Conservation (phyloP, 257 asterid genomes). For the Scutellaria galericulata region DNA sequence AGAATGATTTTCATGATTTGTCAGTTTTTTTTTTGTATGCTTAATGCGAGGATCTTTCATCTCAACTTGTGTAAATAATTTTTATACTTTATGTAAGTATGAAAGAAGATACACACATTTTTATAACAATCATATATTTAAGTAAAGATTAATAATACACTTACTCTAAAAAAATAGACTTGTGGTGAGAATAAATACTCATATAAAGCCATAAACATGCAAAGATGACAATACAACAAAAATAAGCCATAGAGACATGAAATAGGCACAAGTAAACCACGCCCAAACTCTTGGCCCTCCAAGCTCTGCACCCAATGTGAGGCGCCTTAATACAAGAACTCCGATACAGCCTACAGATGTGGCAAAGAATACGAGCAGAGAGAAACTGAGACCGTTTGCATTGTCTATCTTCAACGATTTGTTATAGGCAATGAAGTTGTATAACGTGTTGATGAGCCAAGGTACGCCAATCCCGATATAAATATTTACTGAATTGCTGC, state of each 20-base stretch:
- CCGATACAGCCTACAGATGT: slow-evolving; percentile 86
- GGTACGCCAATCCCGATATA: slow-evolving; percentile 91
- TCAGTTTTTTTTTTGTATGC: not conserved
- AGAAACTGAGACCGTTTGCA: slow-evolving; percentile 80
- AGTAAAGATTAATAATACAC: too few species aligned
- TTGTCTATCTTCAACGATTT: slow-evolving; percentile 70
- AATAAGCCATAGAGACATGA: slow-evolving; percentile 79
- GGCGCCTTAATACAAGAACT: slow-evolving; percentile 80
- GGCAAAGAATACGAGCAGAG: slow-evolving; percentile 83
- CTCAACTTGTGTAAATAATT: too few species aligned
- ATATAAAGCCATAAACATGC: slow-evolving; percentile 64
- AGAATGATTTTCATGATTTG: not conserved
- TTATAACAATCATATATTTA: too few species aligned
- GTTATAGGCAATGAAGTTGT: slow-evolving; percentile 81
- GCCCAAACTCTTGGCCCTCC: slow-evolving; percentile 95
- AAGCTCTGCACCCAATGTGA: slow-evolving; percentile 84
- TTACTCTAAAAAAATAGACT: too few species aligned
- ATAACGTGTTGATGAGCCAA: slow-evolving; percentile 83
- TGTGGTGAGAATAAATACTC: slow-evolving; percentile 16
- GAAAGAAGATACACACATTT: too few species aligned
- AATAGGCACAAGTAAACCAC: slow-evolving; percentile 72
- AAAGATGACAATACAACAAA: slow-evolving; percentile 88
- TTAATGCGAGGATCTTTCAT: not conserved
- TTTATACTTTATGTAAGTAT: too few species aligned
- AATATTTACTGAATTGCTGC: slow-evolving; percentile 94